Evolutionary conservation across 768 basidiomycete species (phyloP), one percentile per base, ranked within the genome.

Genomic region (Agrocybe chaxingu): DNA sequence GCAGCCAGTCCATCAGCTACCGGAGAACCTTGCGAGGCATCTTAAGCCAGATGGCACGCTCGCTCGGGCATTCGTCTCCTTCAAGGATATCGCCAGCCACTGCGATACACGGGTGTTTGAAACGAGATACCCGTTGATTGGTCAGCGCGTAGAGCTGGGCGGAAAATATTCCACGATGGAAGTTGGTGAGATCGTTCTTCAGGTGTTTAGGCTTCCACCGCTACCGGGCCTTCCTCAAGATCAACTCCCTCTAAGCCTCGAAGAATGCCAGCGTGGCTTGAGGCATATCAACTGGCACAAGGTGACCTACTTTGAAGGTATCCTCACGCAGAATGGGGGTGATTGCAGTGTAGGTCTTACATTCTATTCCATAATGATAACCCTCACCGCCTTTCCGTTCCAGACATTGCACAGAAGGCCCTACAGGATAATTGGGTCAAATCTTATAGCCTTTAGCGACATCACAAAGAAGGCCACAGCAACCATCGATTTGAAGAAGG

Each of bases 271-370:
- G 58, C 81, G 90, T 10, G 95, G 96, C 1, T 72, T 98, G 56
- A 75, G 91, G 52, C 88, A 95, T 60, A 85, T 92, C 49, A 86
- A 87, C 34, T 97, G 93, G 94, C 93, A 96, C 62, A 94, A 95
- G 71, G 80, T 87, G 56, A 91, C 92, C 16, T 95, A 96, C 68
- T 92, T 90, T 68, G 89, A 97, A 67, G 93, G 96, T 24, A 85
- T 84, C 0, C 68, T 98, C 56, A 98, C 96, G 10, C 96, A 98
- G 72, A 82, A 78, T 55, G 96, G 96, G 11, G 96, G 95, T 8
- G 96, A 96, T 64, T 97, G 94, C 64, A 77, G 72, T 54, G 95
- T 97, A 68, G 64, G 90, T 74, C 30, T 29, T 41, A 24, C 54
- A 9, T 34, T 18, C 24, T 16, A 29, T 10, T 47, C 19, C 44